Evolutionary conservation across 306 rosid genomes (phyloP), one percentile per base, ranked within the genome.

Genomic region (Vigna mungo): DNA sequence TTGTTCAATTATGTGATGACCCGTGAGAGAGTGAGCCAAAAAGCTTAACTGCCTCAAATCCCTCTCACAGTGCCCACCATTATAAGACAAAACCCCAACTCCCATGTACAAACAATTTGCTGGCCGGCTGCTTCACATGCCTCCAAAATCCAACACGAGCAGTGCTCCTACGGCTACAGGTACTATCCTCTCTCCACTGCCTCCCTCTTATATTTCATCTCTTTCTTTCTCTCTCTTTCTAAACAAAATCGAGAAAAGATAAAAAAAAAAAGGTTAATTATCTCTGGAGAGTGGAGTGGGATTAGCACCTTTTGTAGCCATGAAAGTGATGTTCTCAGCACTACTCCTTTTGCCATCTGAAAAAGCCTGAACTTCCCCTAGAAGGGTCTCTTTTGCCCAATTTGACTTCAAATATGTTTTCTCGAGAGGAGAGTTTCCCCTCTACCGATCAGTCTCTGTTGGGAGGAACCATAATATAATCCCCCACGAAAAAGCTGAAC

Each of bases 121-220:
- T 61, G 87, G 89, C 89, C 85, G 87, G 81, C 87, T 80, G 23
- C 81, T 83, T 73, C 89, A 83, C 83, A 77, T 83, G 83, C 83
- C 73, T 72, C 85, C 89, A 86, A 80, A 80, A 80, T 76, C 78
- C 74, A 75, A 84, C 74, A 54, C 68, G 39, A 60, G 30, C 44
- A 59, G 7, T 55, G 53, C 80, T 80, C 75, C 51, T 44, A 68
- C 25, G 30, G 64, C 73, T 58, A 63, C 67, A 44, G 47, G 25
- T 71, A 48, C 77, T 30, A 18, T 2, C 30, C 58, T 52, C 83
- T 37, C 61, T 77, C 75, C 34, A 53, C 21, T 61, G 4, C 6
- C 54, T 63, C 71, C 23, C 5, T 27, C 25, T 32, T 27, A 51
- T 46, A 69, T 34, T 9, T 2, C 46, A 9, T 8, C 44, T 8